A percentile compares a stretch with the other conserved stretches of the same genome.
Evolutionary conservation across 2,329 filamentous ascomycete species (phyloP).

Genomic region (Harringtonia lauricola): DNA sequence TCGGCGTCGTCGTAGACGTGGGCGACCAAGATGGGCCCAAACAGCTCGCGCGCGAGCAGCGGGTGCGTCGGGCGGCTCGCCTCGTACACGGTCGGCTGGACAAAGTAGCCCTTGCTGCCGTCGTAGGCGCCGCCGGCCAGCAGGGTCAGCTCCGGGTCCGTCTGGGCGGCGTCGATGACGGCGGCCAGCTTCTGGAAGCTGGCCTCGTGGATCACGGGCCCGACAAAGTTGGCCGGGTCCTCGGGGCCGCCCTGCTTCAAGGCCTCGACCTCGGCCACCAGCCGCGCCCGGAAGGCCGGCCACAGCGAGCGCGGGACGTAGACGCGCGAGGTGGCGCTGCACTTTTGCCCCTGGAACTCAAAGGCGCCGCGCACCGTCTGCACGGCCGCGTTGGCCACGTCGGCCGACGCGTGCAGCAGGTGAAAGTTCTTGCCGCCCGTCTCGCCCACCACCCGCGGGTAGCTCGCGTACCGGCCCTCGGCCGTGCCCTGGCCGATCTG

Average conservation of each 20-base stretch:
- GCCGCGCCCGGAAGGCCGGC: slow-evolving; percentile 25
- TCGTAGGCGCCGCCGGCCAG: slow-evolving; percentile 33
- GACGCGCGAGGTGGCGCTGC: slow-evolving; percentile 37
- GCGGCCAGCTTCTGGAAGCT: slow-evolving; percentile 33
- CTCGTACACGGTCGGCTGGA: slow-evolving; percentile 35
- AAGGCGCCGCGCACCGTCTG: slow-evolving; percentile 37
- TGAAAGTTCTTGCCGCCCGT: slow-evolving; percentile 44
- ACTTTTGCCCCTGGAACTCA: slow-evolving; percentile 39
- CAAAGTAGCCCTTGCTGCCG: slow-evolving; percentile 28
- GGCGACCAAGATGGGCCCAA: slow-evolving; percentile 33
- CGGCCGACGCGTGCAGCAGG: slow-evolving; percentile 33
- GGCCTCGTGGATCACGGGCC: slow-evolving; percentile 35
- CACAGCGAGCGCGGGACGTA: slow-evolving; percentile 40
- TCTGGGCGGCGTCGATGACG: slow-evolving; percentile 32
- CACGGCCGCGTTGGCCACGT: slow-evolving; percentile 31
- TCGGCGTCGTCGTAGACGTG: slow-evolving; percentile 36
- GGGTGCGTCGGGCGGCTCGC: slow-evolving; percentile 28
- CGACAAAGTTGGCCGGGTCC: slow-evolving; percentile 28
- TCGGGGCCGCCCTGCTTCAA: slow-evolving; percentile 19
- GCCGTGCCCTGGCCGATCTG: slow-evolving; percentile 74
- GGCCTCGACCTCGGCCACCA: slow-evolving; percentile 24
- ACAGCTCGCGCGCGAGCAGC: slow-evolving; percentile 35
- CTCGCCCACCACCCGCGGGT: slow-evolving; percentile 43
- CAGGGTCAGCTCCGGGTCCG: slow-evolving; percentile 29
- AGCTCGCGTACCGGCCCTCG: slow-evolving; percentile 70